Base-by-base conservation (phyloP, 2,329 filamentous ascomycete genomes). In the Zasmidium cellare region DNA sequence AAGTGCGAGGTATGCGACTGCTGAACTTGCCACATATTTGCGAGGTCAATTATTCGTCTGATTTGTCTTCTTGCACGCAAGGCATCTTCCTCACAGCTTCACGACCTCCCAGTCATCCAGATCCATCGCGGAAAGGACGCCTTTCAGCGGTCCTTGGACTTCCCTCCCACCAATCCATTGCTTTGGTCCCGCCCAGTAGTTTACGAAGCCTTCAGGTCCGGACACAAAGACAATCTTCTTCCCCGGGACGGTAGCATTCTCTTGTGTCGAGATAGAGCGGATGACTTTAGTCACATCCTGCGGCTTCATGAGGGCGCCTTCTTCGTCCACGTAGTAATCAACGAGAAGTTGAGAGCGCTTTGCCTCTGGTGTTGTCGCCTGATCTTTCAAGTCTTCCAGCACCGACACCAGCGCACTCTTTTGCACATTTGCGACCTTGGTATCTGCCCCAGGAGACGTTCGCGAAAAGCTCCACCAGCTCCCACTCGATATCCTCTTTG, bases 181-280 rank as follows among this genome's bases (percentile, higher is more conserved):
- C 75, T 96, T 96, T 9, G 86, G 79, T 1, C 94, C 93, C 2
- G 91, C 91, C 75, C 89, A 90, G 63, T 88, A 83, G 46, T 84
- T 82, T 41, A 97, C 82, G 75, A 97, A 97, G 0, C 94, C 93
- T 54, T 96, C 91, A 0, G 94, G 93, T 0, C 94, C 94, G 0
- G 92, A 96, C 1, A 97, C 84, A 56, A 96, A 80, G n/a, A 97
- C 78, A 19, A 96, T 87, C 62, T 82, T 84, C 1, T 83, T 80
- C 1, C 62, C 62, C 3, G 51, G n/a, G 14, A 75, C 67, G 11
- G 66, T 67, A 19, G 11, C 41, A 38, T 63, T 59, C 45, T 68
- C 62, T 35, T 69, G 58, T 2, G 63, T 49, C 49, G 53, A 72
- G 70, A 53, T 49, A 23, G 35, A 49, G 69, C 52, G 45, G 11